Percentiles rank a stretch among this genome's conserved stretches.
These are phyloP conservation scores for Petasospora fabianii DNA, from an alignment of 1,139 yeast species.

Conservation along the genomic window DNA sequence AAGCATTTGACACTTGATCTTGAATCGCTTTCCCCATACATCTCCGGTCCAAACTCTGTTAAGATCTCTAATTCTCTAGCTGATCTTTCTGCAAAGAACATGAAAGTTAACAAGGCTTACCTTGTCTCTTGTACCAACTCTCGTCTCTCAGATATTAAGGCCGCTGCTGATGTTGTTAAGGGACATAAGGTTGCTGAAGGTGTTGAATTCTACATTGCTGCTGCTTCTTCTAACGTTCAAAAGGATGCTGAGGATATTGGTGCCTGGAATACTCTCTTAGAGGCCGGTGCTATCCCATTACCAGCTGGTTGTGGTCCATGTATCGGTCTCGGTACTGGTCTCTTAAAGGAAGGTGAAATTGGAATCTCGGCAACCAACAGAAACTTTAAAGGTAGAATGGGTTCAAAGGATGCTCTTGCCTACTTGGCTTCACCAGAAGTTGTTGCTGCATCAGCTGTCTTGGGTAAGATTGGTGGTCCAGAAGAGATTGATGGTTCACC, in stretches of 20 bases:
- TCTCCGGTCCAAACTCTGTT: constrained; percentile 97
- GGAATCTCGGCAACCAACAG: constrained; percentile 98
- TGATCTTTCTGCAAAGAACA: constrained; percentile 66
- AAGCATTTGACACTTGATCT: constrained; percentile 82
- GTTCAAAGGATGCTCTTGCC: constrained; percentile 93
- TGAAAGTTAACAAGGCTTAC: constrained; percentile 89
- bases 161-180: constrained; percentile 84
- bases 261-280: constrained; percentile 85
- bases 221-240: constrained; percentile 93
- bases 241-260: constrained; percentile 86
- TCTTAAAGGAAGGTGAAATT: constrained; percentile 90
- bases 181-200: constrained; percentile 82
- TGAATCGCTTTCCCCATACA: constrained; percentile 80
- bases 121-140: constrained; percentile 98
- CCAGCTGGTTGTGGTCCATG: constrained; percentile 99
- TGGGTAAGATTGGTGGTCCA: constrained; percentile 92
- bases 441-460: constrained; percentile 94
- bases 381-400: constrained; percentile 99
- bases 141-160: constrained; percentile 84
- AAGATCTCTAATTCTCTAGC: constrained; percentile 79
- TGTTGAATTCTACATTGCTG: constrained; percentile 95
- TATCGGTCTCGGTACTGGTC: constrained; percentile 93
- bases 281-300: constrained; percentile 91
- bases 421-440: constrained; percentile 96
- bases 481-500: constrained; percentile 65